Base-by-base conservation (phyloP, 352 stramenopile species). In the Phytophthora cryptogea region DNA sequence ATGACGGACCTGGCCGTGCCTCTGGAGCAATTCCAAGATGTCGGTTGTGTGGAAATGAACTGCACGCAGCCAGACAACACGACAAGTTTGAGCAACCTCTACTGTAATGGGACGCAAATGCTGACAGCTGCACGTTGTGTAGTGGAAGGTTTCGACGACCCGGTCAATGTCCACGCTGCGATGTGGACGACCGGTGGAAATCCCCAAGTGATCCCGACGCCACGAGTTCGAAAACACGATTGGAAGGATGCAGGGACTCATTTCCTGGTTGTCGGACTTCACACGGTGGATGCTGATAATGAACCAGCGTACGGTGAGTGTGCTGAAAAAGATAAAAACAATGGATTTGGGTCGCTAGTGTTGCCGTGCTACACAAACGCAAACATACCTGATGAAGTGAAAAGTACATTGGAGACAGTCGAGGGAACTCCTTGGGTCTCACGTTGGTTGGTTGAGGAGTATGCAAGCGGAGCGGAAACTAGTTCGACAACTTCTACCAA, bases 121-220 rank as follows among this genome's bases (percentile, higher is more conserved):
- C 54, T 67, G 2, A 8, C 28, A n/a, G 54, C 52, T 28, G 43
- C 50, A 8, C 27, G 54, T 8, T 73, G 59, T 17, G 60, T 69
- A 10, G 39, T 63, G 2, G 32, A 66, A 10, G 54, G 63, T n/a
- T 58, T 56, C 14, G 30, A 16, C 2, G 47, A 63, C 5, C 5
- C 36, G 28, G 4, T 42, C 8, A 9, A 23, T 23, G 20, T 56
- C 16, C 40, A 70, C 23, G 49, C 32, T 2, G 49, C 65, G 4
- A 69, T 73, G 59, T 73, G 65, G 65, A 31, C 42, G 1, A 66
- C 54, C 0, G 60, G 65, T n/a, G 65, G 59, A 2, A 46, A 50
- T 16, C 63, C 43, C 1, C 32, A 16, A 2, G 17, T 48, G 4
- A 11, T 73, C 7, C 65, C 54, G 3, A 44, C 27, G 6, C 52